Conservation (phyloP, 805 yeast genomes). For the Nakazawaea peltata region DNA sequence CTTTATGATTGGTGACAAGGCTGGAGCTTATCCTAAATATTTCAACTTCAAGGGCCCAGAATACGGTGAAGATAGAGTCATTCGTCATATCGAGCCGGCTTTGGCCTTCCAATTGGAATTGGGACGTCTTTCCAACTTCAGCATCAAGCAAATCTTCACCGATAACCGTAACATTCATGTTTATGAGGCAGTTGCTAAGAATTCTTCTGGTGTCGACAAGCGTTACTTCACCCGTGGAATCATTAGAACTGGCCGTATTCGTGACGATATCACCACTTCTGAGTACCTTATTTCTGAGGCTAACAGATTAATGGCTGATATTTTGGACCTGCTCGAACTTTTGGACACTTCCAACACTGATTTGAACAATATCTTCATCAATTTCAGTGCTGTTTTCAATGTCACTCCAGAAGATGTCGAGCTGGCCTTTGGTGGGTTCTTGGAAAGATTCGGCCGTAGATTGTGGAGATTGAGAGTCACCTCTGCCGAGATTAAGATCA, state of each 20-base stretch:
- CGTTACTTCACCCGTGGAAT: conserved; percentile 97
- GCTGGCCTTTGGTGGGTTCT: conserved; percentile 94
- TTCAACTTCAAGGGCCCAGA: conserved; percentile 90
- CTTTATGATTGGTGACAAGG: conserved; percentile 74
- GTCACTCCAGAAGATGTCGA: conserved; percentile 94
- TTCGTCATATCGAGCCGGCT: conserved; percentile 98
- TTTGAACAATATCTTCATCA: conserved; percentile 93
- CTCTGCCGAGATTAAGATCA: conserved; percentile 95
- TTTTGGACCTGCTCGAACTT: conserved; percentile 89
- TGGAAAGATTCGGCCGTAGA: conserved; percentile 95
- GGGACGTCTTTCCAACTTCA: conserved; percentile 88
- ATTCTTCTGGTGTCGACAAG: conserved; percentile 79
- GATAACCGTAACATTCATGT: conserved; percentile 97
- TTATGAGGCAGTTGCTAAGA: conserved; percentile 93
- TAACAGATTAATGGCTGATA: conserved; percentile 91
- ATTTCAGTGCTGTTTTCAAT: conserved; percentile 92
- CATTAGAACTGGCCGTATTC: conserved; percentile 89
- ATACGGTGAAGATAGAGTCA: conserved; percentile 80
- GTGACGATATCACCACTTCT: conserved; percentile 87
- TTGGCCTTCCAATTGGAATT: conserved; percentile 95
- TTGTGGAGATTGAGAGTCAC: conserved; percentile 95
- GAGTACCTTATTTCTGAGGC: conserved; percentile 96
- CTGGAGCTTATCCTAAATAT: conserved; percentile 90
- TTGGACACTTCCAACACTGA: conserved; percentile 93
- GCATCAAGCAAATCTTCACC: conserved; percentile 89